Percentiles rank a stretch among this genome's conserved stretches.
Conservation (phyloP, 306 rosid species). For the Begonia masoniana region DNA sequence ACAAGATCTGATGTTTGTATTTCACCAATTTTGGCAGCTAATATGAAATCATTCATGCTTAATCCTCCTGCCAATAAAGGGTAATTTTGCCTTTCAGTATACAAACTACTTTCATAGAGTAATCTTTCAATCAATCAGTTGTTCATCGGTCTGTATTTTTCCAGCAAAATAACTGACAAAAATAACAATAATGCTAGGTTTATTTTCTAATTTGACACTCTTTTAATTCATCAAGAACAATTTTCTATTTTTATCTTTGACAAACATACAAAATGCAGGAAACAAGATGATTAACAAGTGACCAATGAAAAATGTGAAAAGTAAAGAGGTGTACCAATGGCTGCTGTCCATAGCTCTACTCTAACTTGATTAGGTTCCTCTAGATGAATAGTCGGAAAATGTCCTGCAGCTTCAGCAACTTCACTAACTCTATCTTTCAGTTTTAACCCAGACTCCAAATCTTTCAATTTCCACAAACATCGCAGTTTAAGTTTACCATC, state of each 20-base stretch:
- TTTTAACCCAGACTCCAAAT: constrained; percentile 58
- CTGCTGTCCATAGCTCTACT: constrained; percentile 68
- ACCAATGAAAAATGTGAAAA: constrained; percentile 5
- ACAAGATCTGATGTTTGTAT: constrained; percentile 75
- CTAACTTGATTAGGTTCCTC: constrained; percentile 76
- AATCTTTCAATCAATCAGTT: too few relatives aligned
- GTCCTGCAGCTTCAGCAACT: constrained; percentile 44
- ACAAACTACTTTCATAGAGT: too few relatives aligned
- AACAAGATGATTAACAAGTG: too few relatives aligned
- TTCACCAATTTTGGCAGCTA: constrained; percentile 74
- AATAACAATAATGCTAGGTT: too few relatives aligned
- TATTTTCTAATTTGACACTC: too few relatives aligned
- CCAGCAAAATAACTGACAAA: too few relatives aligned
- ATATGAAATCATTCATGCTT: constrained; percentile 80
- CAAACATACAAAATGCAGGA: too few relatives aligned
- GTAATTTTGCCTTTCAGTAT: too few relatives aligned
- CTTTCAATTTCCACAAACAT: constrained; percentile 90
- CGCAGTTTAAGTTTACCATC: constrained; percentile 52
- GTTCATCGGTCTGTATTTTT: too few relatives aligned
- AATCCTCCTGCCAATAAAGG: constrained; percentile 69
- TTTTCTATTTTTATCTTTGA: too few relatives aligned
- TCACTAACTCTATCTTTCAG: constrained; percentile 57
- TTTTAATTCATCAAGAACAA: too few relatives aligned
- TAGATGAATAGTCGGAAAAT: constrained; percentile 70
- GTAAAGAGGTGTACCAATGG: constrained; percentile 42